Base-by-base conservation (phyloP, 2,329 filamentous ascomycete species). In the Dothideomycetes sp. region DNA sequence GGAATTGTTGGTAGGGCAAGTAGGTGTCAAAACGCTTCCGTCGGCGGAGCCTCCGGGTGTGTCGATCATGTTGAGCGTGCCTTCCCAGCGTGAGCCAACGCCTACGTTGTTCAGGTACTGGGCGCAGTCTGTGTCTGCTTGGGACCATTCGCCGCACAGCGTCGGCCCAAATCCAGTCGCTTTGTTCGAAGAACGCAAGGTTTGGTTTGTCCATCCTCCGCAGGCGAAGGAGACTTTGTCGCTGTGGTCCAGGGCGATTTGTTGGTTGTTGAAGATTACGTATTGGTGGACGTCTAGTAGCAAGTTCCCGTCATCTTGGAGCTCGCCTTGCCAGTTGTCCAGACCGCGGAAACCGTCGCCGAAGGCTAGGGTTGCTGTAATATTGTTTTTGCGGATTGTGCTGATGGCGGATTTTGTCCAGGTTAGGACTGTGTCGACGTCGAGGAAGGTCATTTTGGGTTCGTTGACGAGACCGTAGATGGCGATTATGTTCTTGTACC, bases 231-330 rank as follows among this genome's bases (percentile, higher is more conserved):
- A 70, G 43, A 96, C 73, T 65, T 95, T 95, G 50, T 80, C 73
- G 41, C 80, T 72, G 65, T 96, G 91, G 42, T 80, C 80, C 55
- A 82, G 80, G 33, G 77, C 74, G 55, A 98, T 82, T 61, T 94
- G 85, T 49, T 82, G 79, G 27, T 77, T 76, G 70, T 98, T 95
- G 73, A 98, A 98, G 61, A 95, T 95, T 55, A 94, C 85, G 62
- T 98, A 98, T 62, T 96, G 89, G 64, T 98, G 91, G 25, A 93
- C 91, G 63, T 98, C 91, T n/a, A 98, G 76, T 13, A 94, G 75
- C 49, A 96, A 69, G 48, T 80, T 74, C 12, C 80, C 70, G 55
- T 83, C 74, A 16, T 73, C 70, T 50, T 82, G 75, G 51, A 96
- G 74, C 58, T 83, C 73, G 28, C 84, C 85, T 59, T 94, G 80